Evolutionary conservation across 2,329 filamentous ascomycete genomes (phyloP), one percentile per base, ranked within the genome.

Genomic region (Chaetothyriales sp.): DNA sequence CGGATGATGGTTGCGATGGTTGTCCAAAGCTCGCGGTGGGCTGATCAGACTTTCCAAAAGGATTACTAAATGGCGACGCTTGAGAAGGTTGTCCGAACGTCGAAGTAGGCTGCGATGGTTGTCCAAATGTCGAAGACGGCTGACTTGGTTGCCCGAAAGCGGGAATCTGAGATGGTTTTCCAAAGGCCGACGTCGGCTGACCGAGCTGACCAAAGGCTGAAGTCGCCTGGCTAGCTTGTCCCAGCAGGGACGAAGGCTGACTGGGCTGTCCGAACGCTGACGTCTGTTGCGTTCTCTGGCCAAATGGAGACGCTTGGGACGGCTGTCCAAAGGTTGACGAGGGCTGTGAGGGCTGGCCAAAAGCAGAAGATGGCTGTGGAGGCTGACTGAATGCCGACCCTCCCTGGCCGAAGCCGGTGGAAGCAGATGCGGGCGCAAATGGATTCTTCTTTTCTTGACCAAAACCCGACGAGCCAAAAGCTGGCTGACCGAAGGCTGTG

Each of bases 401-500:
- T 43, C 43, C 33, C 49, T 58, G 56, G 18, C 56, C 54, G 49
- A 55, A 56, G 50, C 54, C 47, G 44, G 47, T 51, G 50, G 49
- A 44, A 46, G 51, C 52, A 44, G 50, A 47, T 25, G 61, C 52
- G 52, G 60, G 54, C 5, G 64, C 59, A 52, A 72, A 71, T 5
- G 68, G 65, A 48, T 63, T 66, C 33, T 53, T 58, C 19, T 46
- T 45, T 4, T 51, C 51, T 45, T 61, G 60, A 10, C 61, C 65
- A 53, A 69, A 70, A n/a, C 61, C 56, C 25, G 61, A 59, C 18
- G 67, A 65, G 6, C 62, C 56, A 46, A 61, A 57, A 44, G 56
- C 61, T 37, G 68, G 65, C 33, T 69, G 65, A 37, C 68, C 69
- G 51, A 73, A 68, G 18, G 61, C 58, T 18, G 66, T 69, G 59